Evolutionary conservation across 2,329 filamentous ascomycete species (phyloP).

Genomic region (Ascochyta fabae): DNA sequence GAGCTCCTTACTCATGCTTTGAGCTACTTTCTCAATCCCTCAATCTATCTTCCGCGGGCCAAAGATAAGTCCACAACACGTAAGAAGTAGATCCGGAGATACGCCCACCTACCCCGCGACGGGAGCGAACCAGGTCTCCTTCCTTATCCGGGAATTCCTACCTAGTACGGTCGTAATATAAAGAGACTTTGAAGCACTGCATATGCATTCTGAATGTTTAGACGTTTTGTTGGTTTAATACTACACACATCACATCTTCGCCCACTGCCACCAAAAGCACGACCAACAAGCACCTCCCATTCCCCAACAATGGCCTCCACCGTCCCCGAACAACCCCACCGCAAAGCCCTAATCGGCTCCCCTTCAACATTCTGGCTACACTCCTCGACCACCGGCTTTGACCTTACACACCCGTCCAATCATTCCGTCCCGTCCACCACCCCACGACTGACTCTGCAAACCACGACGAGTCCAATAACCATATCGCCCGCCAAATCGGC

Average conservation of each 20-base stretch:
- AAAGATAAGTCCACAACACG: neutral
- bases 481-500: constrained; percentile 48
- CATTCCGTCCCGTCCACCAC: constrained; percentile 16
- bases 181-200: neutral
- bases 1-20: too few relatives aligned
- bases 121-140: constrained; percentile 16
- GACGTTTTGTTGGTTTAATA: too few relatives aligned
- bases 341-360: constrained; percentile 52
- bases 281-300: too few relatives aligned
- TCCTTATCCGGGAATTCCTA: constrained; percentile 19
- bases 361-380: constrained; percentile 55
- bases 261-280: too few relatives aligned
- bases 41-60: neutral
- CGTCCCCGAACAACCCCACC: constrained; percentile 8
- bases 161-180: neutral
- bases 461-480: constrained; percentile 36
- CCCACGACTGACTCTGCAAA: constrained; percentile 29
- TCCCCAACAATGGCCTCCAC: neutral
- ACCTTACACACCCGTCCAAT: constrained; percentile 53
- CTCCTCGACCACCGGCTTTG: constrained; percentile 52
- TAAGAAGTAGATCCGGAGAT: constrained; percentile 12
- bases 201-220: too few relatives aligned
- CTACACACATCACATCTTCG: too few relatives aligned
- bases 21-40: too few relatives aligned
- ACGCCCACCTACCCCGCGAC: constrained; percentile 24